phyloP scores from a whole-genome alignment of 768 basidiomycete genomes.

The Tephrocybe sp. region DNA sequence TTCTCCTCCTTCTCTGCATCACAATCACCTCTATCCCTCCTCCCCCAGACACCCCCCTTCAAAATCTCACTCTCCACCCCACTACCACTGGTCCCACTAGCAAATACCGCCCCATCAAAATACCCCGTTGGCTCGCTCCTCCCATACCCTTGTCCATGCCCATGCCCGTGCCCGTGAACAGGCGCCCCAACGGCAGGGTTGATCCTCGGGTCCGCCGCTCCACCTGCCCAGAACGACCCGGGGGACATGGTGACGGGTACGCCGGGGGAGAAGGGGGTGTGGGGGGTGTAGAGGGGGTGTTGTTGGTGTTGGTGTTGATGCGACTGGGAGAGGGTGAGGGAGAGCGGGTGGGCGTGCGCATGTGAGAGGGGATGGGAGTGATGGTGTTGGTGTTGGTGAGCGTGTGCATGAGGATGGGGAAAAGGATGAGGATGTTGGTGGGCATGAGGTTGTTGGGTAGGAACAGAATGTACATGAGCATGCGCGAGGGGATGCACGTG shows the following conservation, averaged over 20 bases:
- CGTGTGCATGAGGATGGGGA: neutral
- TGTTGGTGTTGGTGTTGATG: conserved; percentile 6
- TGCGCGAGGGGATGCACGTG: conserved; percentile 9
- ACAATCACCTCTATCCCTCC: neutral
- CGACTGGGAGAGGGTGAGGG: neutral
- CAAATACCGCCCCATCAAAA: conserved; percentile 42
- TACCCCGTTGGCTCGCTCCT: conserved; percentile 37
- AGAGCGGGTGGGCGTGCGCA: neutral
- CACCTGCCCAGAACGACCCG: conserved; percentile 66
- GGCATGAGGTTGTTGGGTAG: neutral
- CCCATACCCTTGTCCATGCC: conserved; percentile 20
- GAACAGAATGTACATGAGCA: too few relatives aligned
- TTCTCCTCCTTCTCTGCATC: neutral
- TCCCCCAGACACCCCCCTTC: conserved; percentile 10
- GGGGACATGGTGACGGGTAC: conserved; percentile 58
- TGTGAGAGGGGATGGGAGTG: neutral
- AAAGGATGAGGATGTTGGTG: neutral
- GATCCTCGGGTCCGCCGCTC: conserved; percentile 38
- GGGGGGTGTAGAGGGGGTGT: conserved; percentile 9
- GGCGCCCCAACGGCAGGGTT: conserved; percentile 48
- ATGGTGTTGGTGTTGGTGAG: conserved; percentile 1
- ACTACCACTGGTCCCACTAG: conserved; percentile 23
- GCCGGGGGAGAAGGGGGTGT: conserved; percentile 60
- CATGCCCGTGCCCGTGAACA: conserved; percentile 26
- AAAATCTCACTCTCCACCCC: conserved; percentile 34